A percentile compares a stretch with the other conserved stretches of the same genome.
phyloP scores from a whole-genome alignment of 257 asterid species.

The Gentiana straminea region DNA sequence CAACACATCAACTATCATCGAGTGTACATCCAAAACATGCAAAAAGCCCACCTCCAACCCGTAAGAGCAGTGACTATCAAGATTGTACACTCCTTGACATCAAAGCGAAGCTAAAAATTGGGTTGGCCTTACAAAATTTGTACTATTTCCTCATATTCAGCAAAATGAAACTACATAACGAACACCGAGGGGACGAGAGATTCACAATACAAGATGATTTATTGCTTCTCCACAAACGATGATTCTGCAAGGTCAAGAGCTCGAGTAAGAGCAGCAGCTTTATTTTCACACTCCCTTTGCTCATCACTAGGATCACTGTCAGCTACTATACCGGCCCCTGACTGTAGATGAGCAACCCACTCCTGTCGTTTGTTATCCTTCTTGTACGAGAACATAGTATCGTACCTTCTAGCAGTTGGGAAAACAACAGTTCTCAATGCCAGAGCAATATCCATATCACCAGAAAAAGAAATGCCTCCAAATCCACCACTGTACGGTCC shows the following conservation, averaged over 20 bases:
- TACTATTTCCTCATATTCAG: too few species aligned
- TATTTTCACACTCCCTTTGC: conserved; percentile 87
- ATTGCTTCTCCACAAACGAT: conserved; percentile 58
- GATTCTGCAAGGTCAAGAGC: conserved; percentile 98
- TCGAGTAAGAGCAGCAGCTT: conserved; percentile 95
- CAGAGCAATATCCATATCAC: conserved; percentile 92
- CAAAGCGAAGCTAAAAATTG: too few species aligned
- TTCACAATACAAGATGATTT: too few species aligned
- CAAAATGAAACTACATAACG: too few species aligned
- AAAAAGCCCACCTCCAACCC: too few species aligned
- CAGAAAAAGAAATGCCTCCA: conserved; percentile 88
- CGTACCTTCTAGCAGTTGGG: conserved; percentile 58
- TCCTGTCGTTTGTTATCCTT: conserved; percentile 44
- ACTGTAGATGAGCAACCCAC: conserved; percentile 91
- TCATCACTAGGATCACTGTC: conserved; percentile 93
- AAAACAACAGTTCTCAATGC: conserved; percentile 90
- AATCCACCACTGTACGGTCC: conserved; percentile 99
- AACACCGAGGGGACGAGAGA: too few species aligned
- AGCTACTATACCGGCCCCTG: conserved; percentile 96
- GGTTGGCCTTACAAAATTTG: too few species aligned
- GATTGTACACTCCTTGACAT: too few species aligned
- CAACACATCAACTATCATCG: too few species aligned
- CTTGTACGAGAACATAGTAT: conserved; percentile 77
- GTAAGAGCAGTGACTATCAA: too few species aligned
- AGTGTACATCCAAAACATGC: too few species aligned